These are phyloP conservation scores for Aspergillus candidus DNA, from an alignment of 2,329 filamentous ascomycete species.

Conservation along the genomic window DNA sequence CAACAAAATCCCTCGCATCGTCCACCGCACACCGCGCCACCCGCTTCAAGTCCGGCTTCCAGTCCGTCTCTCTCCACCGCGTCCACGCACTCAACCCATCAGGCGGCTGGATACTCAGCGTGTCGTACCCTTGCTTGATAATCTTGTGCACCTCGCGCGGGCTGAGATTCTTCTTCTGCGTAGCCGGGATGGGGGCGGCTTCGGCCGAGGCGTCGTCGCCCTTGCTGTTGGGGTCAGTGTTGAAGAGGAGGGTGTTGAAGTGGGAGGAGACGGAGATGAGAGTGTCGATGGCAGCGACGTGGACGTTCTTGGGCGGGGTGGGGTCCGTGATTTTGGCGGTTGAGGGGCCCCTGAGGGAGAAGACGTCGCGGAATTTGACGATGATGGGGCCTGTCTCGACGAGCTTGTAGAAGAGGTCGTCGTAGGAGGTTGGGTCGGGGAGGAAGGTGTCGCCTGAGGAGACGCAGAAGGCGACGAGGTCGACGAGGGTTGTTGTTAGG, in stretches of 20 bases:
- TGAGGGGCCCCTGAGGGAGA: slow-evolving; percentile 41
- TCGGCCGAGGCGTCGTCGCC: slow-evolving; percentile 21
- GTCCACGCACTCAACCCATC: slow-evolving; percentile 85
- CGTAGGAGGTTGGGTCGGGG: slow-evolving; percentile 78
- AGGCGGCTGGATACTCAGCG: slow-evolving; percentile 80
- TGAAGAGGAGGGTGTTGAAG: slow-evolving; percentile 71
- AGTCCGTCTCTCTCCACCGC: slow-evolving; percentile 77
- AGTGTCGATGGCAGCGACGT: slow-evolving; percentile 70
- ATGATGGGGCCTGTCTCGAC: slow-evolving; percentile 85
- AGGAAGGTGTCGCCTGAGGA: slow-evolving; percentile 87
- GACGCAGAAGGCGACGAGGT: slow-evolving; percentile 75
- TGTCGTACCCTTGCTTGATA: slow-evolving; percentile 96
- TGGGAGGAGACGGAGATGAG: slow-evolving; percentile 72
- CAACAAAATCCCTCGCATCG: slow-evolving; percentile 52
- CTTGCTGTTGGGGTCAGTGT: slow-evolving; percentile 39
- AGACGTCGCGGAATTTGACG: slow-evolving; percentile 73
- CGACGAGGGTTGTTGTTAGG: slow-evolving; percentile 71
- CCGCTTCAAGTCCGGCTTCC: slow-evolving; percentile 78
- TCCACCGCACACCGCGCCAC: slow-evolving; percentile 73
- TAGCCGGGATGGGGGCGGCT: slow-evolving; percentile 22
- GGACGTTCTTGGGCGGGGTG: slow-evolving; percentile 17
- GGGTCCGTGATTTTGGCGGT: slow-evolving; percentile 14
- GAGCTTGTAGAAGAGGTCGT: slow-evolving; percentile 97
- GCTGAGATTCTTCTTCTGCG: slow-evolving; percentile 62
- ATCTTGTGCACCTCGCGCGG: slow-evolving; percentile 79